phyloP scores from a whole-genome alignment of 257 asterid species.

The Apocynum venetum region DNA sequence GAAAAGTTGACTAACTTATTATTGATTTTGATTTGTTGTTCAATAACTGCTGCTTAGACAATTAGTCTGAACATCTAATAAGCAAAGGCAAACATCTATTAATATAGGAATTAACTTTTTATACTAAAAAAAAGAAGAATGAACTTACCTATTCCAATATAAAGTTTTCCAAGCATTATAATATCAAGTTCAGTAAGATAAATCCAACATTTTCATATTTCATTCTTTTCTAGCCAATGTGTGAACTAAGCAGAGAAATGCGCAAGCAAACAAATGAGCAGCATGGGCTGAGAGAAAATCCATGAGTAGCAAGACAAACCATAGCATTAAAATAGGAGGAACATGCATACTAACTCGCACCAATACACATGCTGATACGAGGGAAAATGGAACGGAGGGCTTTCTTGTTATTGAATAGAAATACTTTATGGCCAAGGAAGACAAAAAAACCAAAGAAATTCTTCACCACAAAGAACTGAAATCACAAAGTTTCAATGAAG shows the following conservation, averaged over 20 bases:
- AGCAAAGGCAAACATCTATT: too few relatives aligned
- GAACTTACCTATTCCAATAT: too few relatives aligned
- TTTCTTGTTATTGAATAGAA: not conserved
- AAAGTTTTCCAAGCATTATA: not conserved
- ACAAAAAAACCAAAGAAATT: not conserved
- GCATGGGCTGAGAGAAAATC: not conserved
- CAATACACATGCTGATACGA: not conserved
- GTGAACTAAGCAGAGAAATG: not conserved
- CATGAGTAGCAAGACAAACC: not conserved
- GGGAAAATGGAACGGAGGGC: not conserved
- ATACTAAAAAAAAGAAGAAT: not conserved
- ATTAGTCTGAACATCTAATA: too few relatives aligned
- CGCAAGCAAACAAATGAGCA: not conserved
- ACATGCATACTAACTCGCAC: not conserved
- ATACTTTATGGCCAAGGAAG: not conserved
- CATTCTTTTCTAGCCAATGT: not conserved
- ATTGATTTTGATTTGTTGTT: not conserved
- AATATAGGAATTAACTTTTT: too few relatives aligned
- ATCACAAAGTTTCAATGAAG: not conserved
- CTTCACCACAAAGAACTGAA: not conserved
- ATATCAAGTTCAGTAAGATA: not conserved
- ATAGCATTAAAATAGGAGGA: not conserved
- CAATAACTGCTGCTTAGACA: too few relatives aligned
- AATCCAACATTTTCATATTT: not conserved
- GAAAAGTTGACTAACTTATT: not conserved